Base-by-base conservation (phyloP, 2,329 filamentous ascomycete genomes). In the Mariannaea sp. region DNA sequence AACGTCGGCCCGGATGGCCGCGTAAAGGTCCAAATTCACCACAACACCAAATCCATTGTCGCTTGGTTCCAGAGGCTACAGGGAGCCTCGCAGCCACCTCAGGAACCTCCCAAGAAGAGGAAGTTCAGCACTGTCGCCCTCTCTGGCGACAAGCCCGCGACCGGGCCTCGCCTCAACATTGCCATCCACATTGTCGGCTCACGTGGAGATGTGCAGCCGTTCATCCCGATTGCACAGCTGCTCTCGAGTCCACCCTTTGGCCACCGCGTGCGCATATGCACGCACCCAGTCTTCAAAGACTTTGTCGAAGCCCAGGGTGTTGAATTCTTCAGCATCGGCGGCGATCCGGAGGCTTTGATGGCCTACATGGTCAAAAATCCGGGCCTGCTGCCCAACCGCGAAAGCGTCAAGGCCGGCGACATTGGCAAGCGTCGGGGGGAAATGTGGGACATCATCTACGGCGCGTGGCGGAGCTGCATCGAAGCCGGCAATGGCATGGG, bases 301-400 rank as follows among this genome's bases (percentile, higher is more conserved):
- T 83, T 84, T 35, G 79, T 85, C 13, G 69, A 75, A 36, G 70
- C 73, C 3, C 72, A 78, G n/a, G 79, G 77, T 0, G 64, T 84
- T 7, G 81, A 84, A 52, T 84, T 84, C 62, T 84, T 78, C 59
- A 73, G 73, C 8, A 83, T 84, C 10, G 82, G 82, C 3, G 82
- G 81, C 3, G 77, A 84, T 46, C 81, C 81, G 0, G 75, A 78
- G 14, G 75, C 76, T 17, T 68, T 79, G 32, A 79, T 73, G 71
- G 66, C 69, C 2, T 75, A 73, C 56, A 75, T 75, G 73, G 73
- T 75, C 8, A 69, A 67, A 45, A 75, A 74, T 16, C 73, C 73
- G 0, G 71, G 73, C 0, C 54, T 75, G 7, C 43, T 75, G n/a
- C 73, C 73, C 2, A 70, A 59, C 35, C 62, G 68, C 13, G 60